Conservation (phyloP, 208 protist genomes). For the Kentomonas sorsogonicus region DNA sequence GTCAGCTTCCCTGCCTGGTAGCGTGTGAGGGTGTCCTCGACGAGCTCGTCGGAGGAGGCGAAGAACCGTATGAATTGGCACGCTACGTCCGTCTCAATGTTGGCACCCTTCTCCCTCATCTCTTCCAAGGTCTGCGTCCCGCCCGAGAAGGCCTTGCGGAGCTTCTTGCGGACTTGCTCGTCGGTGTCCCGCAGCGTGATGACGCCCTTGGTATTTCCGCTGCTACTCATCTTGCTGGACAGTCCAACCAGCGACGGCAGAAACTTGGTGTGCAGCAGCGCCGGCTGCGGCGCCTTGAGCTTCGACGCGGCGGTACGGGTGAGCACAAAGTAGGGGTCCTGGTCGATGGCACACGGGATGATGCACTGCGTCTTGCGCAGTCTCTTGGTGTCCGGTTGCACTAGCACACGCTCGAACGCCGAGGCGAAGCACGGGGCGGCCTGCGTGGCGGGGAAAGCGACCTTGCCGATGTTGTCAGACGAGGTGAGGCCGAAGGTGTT, state of each 20-base stretch:
- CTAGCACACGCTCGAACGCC: slow-evolving; percentile 93
- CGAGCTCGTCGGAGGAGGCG: slow-evolving; percentile 91
- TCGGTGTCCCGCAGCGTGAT: slow-evolving; percentile 97
- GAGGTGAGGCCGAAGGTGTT: slow-evolving; percentile 93
- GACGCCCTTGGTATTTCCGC: slow-evolving; percentile 72
- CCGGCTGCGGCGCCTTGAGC: slow-evolving; percentile 90
- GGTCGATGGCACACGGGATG: slow-evolving; percentile 96
- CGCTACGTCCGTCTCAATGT: slow-evolving; percentile 93
- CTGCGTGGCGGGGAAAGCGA: slow-evolving; percentile 96
- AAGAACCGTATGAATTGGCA: slow-evolving; percentile 97
- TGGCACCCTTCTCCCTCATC: slow-evolving; percentile 90
- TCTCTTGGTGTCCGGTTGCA: slow-evolving; percentile 4
- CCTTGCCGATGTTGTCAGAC: slow-evolving; percentile 92
- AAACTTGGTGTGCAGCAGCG: slow-evolving; percentile 96
- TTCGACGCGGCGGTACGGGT: slow-evolving; percentile 93
- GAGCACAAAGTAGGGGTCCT: slow-evolving; percentile 99
- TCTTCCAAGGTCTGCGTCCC: slow-evolving; percentile 94
- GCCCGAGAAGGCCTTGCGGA: slow-evolving; percentile 97
- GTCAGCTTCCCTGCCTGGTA: slow-evolving; percentile 69
- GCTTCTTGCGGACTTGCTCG: slow-evolving; percentile 91
- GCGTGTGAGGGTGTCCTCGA: slow-evolving; percentile 68
- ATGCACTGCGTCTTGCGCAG: slow-evolving; percentile 80
- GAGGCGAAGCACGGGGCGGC: slow-evolving; percentile 94
- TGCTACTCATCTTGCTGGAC: slow-evolving; percentile 97
- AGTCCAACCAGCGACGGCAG: slow-evolving; percentile 96